Base-by-base conservation (phyloP, 1,284 basidiomycete species). In the Pterula multifida region DNA sequence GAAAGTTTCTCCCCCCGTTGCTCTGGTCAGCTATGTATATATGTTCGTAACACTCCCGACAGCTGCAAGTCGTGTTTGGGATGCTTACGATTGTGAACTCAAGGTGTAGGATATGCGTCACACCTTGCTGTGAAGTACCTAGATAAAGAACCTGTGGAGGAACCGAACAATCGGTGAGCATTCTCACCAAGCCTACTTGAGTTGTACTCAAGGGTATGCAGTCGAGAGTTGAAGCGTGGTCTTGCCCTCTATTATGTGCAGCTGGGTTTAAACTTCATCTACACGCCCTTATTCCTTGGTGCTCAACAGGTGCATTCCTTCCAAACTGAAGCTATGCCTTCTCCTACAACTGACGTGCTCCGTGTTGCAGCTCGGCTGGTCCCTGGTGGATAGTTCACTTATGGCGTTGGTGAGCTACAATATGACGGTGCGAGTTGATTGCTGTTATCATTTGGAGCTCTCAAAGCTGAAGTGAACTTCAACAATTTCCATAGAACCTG, bases 251-350 rank as follows among this genome's bases (percentile, higher is more conserved):
- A 90, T 68, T 89, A 82, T 64, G 69, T 67, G 3, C 85, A 88
- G 60, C 68, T 89, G 32, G 79, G 68, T 0, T 63, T 88, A 36
- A 89, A 88, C 67, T 65, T 78, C 50, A 55, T 74, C 26, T 90
- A 85, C 85, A 77, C 76, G 19, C 82, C 85, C 2, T 63, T 88
- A 32, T 87, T 86, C 71, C 88, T 88, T 56, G 75, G 74, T 15
- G 61, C 68, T 36, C 73, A 72, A 55, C 62, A 68, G 64, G 78
- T 70, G 53, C 24, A 64, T 53, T n/a, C 24, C 36, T 3, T 6
- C n/a, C n/a, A n/a, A n/a, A n/a, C 45, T 51, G 9, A 9, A 9
- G 39, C 19, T 19, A 6, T 17, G 39, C 17, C 19, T 42, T 17
- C 39, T 22, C 9, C 39, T 6, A 19, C 9, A 9, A 11, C 17